Percentiles rank a stretch among this genome's conserved stretches.
Evolutionary conservation across 164 flowering plant species (phyloP).

Genomic region (grape (Vitis vinifera)): DNA sequence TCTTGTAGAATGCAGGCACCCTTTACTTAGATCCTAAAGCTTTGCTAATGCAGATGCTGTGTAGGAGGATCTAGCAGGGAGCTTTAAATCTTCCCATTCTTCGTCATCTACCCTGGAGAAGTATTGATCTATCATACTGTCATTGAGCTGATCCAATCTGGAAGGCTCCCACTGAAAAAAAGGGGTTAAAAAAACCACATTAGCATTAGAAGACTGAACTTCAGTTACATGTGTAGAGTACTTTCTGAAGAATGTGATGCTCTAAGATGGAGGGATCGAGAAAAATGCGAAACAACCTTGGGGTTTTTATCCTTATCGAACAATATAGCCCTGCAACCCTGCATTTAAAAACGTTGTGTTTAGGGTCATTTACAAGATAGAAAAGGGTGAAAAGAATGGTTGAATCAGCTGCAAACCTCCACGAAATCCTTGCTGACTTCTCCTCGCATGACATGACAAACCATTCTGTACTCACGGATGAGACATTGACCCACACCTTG

Average conservation of each 20-base stretch:
- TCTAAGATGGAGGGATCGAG: neutral
- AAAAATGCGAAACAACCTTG: conserved; percentile 33
- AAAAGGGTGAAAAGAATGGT: neutral
- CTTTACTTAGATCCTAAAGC: conserved; percentile 34
- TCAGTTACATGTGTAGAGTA: neutral
- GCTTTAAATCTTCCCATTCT: conserved; percentile 73
- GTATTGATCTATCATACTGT: conserved; percentile 62
- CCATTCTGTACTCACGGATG: conserved; percentile 78
- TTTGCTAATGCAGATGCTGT: conserved; percentile 55
- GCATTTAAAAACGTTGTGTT: conserved; percentile 13
- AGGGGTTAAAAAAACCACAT: too few relatives aligned
- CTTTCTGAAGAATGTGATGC: too few relatives aligned
- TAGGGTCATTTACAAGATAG: neutral
- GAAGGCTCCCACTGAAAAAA: conserved; percentile 81
- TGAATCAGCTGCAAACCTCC: conserved; percentile 36
- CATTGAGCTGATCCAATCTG: conserved; percentile 60
- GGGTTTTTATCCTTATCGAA: conserved; percentile 72
- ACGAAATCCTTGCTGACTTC: conserved; percentile 73
- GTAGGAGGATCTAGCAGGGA: conserved; percentile 53
- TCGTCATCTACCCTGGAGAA: conserved; percentile 65
- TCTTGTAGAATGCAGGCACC: too few relatives aligned
- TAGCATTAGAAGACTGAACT: too few relatives aligned
- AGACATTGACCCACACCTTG: conserved; percentile 89
- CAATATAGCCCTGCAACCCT: conserved; percentile 67
- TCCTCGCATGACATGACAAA: conserved; percentile 65